Evolutionary conservation across 2,329 filamentous ascomycete genomes (phyloP), one percentile per base, ranked within the genome.

Genomic region (Cordyceps javanica): DNA sequence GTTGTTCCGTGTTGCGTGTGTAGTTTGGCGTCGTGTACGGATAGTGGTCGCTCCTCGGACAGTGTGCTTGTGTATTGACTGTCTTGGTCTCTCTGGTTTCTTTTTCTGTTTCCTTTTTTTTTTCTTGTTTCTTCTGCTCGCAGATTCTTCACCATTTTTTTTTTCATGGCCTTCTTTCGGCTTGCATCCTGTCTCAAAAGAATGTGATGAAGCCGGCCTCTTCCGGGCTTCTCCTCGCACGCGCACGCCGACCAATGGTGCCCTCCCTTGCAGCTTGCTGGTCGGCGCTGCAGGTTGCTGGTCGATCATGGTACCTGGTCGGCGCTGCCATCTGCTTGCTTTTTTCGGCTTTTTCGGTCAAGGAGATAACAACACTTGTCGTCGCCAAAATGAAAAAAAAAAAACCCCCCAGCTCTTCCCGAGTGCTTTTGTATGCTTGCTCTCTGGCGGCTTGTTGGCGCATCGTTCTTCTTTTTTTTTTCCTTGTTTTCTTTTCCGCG

Each of bases 281-380:
- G 10, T 11, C 30, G n/a, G n/a, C n/a, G n/a, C n/a, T n/a, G n/a
- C n/a, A n/a, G n/a, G n/a, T n/a, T n/a, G n/a, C n/a, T n/a, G n/a
- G n/a, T n/a, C n/a, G n/a, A n/a, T n/a, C n/a, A n/a, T n/a, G n/a
- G n/a, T n/a, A n/a, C n/a, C n/a, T n/a, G n/a, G n/a, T n/a, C n/a
- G n/a, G n/a, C n/a, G n/a, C n/a, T n/a, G n/a, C n/a, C n/a, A n/a
- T n/a, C n/a, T n/a, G n/a, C 11, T 32, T 32, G 6, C 11, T 32
- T 32, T 32, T 32, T 32, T 32, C 11, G 6, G 6, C 11, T 32
- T 32, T 32, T 11, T 32, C 30, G n/a, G n/a, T n/a, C n/a, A n/a
- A n/a, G n/a, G n/a, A n/a, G n/a, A 26, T 14, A 53, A 42, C 50
- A 41, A 53, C 50, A 53, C 50, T 53, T 42, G 50, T 53, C 36